A percentile compares a stretch with the other conserved stretches of the same genome.
Conservation (phyloP, 495 filamentous ascomycete species). For the Apodospora peruviana region DNA sequence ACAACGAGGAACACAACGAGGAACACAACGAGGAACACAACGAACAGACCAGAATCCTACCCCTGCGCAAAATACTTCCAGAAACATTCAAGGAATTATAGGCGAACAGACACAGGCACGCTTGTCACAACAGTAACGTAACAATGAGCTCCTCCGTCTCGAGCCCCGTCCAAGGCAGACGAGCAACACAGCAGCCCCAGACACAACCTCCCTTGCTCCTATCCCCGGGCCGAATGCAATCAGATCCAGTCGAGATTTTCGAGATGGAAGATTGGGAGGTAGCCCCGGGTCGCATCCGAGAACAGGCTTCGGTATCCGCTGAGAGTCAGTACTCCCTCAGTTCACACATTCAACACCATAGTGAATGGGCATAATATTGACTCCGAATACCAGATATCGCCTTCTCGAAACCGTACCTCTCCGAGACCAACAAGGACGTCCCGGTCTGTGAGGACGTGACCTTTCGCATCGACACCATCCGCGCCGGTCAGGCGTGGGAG, state of each 20-base stretch:
- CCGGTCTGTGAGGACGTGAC: constrained; percentile 24
- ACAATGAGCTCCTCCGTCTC: too few relatives aligned
- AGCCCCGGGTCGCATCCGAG: constrained; percentile 16
- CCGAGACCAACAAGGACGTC: constrained; percentile 18
- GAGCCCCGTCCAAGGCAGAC: too few relatives aligned
- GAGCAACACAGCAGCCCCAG: too few relatives aligned
- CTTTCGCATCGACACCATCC: constrained; percentile 29
- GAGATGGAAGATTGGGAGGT: constrained; percentile 29
- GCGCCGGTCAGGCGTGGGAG: constrained; percentile 16
- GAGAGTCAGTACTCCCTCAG: constrained; percentile 19
- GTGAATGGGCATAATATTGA: not conserved
- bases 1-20: too few relatives aligned
- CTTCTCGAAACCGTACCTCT: constrained; percentile 36
- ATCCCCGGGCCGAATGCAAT: too few relatives aligned
- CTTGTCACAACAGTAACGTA: too few relatives aligned
- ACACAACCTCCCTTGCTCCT: too few relatives aligned
- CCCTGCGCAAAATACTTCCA: too few relatives aligned
- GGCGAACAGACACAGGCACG: too few relatives aligned
- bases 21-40: too few relatives aligned
- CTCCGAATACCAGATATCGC: constrained; percentile 14
- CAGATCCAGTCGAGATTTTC: constrained; percentile 11
- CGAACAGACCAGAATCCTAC: too few relatives aligned
- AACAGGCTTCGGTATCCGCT: not conserved
- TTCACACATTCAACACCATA: not conserved
- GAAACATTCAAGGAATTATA: too few relatives aligned